phyloP scores from a whole-genome alignment of 495 filamentous ascomycete species.

The Bathelium albidoporum region DNA sequence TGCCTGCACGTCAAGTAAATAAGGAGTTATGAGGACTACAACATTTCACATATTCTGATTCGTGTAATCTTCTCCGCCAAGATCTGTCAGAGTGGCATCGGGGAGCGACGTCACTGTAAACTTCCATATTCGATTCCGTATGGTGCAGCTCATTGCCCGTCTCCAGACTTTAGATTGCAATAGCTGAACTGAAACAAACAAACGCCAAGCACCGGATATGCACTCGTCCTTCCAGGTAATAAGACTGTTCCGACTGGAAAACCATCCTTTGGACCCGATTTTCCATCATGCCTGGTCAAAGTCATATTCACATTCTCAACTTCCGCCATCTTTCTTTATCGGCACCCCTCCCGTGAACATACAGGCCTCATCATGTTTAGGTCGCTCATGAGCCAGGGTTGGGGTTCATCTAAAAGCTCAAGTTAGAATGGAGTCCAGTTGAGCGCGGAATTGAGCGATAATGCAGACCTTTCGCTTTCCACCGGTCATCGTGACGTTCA shows the following conservation, averaged over 20 bases:
- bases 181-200: background rate
- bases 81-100: no score
- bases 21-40: no score
- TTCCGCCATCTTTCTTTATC: background rate
- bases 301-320: background rate
- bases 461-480: slow-evolving; percentile 91
- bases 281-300: slow-evolving; percentile 1
- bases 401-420: slow-evolving; percentile 45
- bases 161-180: background rate
- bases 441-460: background rate
- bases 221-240: slow-evolving; percentile 2
- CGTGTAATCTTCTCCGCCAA: no score
- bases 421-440: slow-evolving; percentile 11
- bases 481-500: slow-evolving; percentile 97
- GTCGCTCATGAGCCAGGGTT: slow-evolving; percentile 44
- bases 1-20: no score
- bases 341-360: background rate
- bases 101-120: no score
- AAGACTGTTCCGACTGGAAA: background rate
- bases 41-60: no score
- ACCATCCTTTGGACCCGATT: background rate
- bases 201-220: background rate
- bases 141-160: background rate
- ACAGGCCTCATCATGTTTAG: background rate
- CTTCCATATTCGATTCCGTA: background rate